Evolutionary conservation across 805 yeast species (phyloP), one percentile per base, ranked within the genome.

Genomic region (Zygotorulaspora danielsina): DNA sequence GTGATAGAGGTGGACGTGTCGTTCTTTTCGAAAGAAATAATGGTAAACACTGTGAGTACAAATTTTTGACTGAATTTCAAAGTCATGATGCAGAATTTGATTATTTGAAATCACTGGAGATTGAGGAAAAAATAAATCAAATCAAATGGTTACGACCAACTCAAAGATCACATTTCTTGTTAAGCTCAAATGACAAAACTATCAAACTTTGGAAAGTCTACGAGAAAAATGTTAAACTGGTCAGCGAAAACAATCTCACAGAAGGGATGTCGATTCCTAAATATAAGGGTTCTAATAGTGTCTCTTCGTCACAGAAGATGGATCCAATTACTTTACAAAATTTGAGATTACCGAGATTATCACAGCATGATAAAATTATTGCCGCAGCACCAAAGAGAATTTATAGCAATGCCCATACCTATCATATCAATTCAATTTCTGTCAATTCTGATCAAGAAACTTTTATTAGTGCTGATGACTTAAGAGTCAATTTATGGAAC

Each of bases 81-180:
- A 78, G 88, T 60, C 99, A 93, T 66, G 99, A 93, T 65, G 97
- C 97, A 7, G 98, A 93, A 65, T 93, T 93, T 59, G 99, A 93
- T 66, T 93, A 93, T 67, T 73, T 93, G 49, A 93, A 94, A 67
- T 84, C 95, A 17, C 71, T 93, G 50, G 98, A 94, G 66, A 94
- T 93, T 58, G 98, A 93, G 66, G 99, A 93, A 68, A 90, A 90
- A 64, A 94, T 93, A 65, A 93, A 93, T 69, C 90, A 93, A 67
- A 90, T 94, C 63, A 87, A 88, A 66, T 93, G 99, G 99, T 76
- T 95, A 57, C 79, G 76, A 53, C 79, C 94, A 46, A 80, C 83
- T 36, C 90, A 88, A 65, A 81, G 82, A 57, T 85, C 96, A n/a
- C 90, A 89, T 58, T 87, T 85, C 57, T 69, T 93, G 53, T 72